Evolutionary conservation across 768 basidiomycete species (phyloP).

Genomic region (Leucosporidium yakuticum): DNA sequence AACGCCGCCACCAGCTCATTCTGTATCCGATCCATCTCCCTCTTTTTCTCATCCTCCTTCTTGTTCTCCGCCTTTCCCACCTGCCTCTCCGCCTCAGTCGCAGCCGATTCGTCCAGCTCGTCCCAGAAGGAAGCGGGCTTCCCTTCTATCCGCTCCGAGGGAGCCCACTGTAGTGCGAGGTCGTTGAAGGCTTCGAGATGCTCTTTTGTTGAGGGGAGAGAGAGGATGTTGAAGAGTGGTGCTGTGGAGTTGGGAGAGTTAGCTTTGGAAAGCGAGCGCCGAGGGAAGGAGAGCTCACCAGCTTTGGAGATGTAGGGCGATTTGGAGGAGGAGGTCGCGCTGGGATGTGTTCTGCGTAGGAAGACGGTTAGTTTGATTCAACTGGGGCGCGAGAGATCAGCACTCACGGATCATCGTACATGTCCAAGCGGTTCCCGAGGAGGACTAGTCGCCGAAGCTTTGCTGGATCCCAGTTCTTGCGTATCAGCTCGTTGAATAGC

Average conservation of each 20-base stretch:
- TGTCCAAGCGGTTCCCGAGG: constrained; percentile 33
- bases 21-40: neutral
- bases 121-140: neutral
- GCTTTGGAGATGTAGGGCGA: constrained; percentile 5
- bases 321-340: neutral
- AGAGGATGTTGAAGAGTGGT: constrained; percentile 19
- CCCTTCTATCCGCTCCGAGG: neutral
- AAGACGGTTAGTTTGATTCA: neutral
- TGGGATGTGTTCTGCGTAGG: neutral
- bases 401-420: constrained; percentile 35
- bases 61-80: neutral
- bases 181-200: constrained; percentile 35
- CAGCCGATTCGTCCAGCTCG: too few relatives aligned
- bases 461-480: constrained; percentile 18
- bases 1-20: too few relatives aligned
- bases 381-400: neutral
- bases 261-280: neutral
- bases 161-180: constrained; percentile 29
- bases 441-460: constrained; percentile 15
- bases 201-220: constrained; percentile 16
- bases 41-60: neutral
- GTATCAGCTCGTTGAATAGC: constrained; percentile 33
- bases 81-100: neutral
- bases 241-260: neutral
- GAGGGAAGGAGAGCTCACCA: neutral